Base-by-base conservation (phyloP, 164 flowering plant species). In the Hamamelis virginiana region DNA sequence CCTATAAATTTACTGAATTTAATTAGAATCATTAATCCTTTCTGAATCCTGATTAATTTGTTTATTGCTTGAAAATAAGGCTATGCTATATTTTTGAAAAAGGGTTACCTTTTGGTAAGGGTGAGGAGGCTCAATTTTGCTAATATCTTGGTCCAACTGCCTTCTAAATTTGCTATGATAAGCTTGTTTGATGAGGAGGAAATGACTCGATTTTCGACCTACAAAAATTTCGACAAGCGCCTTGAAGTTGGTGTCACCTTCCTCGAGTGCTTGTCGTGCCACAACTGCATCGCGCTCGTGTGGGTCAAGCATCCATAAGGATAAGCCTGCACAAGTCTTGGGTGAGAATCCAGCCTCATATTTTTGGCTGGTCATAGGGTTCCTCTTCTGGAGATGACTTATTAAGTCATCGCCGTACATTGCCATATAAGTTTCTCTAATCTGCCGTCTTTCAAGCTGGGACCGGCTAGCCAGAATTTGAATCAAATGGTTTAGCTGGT, bases 201-300 rank as follows among this genome's bases (percentile, higher is more conserved):
- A 60, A 71, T 91, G 94, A 52, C 91, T 85, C 14, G 97, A 88
- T 72, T 89, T 91, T 64, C 88, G 38, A 21, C 91, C 85, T 1
- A 72, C 67, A 60, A 85, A 88, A 28, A 91, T 84, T 51, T 91
- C 97, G 4, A 86, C 73, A 8, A 89, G 81, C 27, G 88, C 82
- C 64, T 59, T 75, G 73, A 79, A 85, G 33, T 83, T 75, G 22
- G 70, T 71, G 9, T 74, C 83, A 5, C 67, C 72, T n/a, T 72
- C 45, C 59, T 80, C 75, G 46, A 90, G 65, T 0, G 91, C 90
- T 23, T 88, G 78, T 63, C 78, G 77, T 21, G 88, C 91, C 22
- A 84, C 59, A 16, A 81, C 43, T 1, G 88, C 92, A 22, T 91
- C 94, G 0, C 87, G 80, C 57, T 83, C 89, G 59, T 82, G 83